Conservation (phyloP, 2,329 filamentous ascomycete genomes). For the Fusarium denticulatum region DNA sequence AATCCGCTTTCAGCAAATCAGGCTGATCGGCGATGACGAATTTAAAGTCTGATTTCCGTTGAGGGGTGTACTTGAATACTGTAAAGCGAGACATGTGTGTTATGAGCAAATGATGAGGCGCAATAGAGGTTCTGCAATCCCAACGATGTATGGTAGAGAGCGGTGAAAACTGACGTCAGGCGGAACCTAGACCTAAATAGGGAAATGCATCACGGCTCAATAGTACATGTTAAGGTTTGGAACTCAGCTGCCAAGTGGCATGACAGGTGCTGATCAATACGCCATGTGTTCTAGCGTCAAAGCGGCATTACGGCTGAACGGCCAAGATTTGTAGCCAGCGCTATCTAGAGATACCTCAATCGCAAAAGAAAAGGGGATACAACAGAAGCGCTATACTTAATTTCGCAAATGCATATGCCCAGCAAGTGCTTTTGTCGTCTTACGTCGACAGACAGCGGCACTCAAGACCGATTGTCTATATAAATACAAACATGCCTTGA, state of each 20-base stretch:
- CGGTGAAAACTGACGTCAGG: background rate
- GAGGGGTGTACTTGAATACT: no score
- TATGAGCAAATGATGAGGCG: background rate
- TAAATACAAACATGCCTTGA: background rate
- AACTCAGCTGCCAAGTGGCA: background rate
- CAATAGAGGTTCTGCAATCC: background rate
- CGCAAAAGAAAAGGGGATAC: no score
- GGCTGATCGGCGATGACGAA: background rate
- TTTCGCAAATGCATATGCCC: background rate
- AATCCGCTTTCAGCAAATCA: background rate
- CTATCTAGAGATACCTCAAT: background rate
- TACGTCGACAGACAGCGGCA: background rate
- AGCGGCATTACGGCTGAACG: no score
- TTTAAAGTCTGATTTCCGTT: background rate
- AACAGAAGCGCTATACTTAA: background rate
- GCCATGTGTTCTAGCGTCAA: background rate
- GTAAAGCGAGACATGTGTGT: background rate
- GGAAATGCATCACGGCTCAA: background rate
- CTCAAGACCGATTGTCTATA: background rate
- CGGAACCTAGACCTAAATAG: background rate
- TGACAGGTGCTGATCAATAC: background rate
- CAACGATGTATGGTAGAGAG: background rate
- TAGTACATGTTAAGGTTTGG: background rate
- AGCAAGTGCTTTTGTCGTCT: background rate
- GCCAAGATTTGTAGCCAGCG: rapidly evolving